Base-by-base conservation (phyloP, 495 filamentous ascomycete genomes). In the Neurospora sp. region DNA sequence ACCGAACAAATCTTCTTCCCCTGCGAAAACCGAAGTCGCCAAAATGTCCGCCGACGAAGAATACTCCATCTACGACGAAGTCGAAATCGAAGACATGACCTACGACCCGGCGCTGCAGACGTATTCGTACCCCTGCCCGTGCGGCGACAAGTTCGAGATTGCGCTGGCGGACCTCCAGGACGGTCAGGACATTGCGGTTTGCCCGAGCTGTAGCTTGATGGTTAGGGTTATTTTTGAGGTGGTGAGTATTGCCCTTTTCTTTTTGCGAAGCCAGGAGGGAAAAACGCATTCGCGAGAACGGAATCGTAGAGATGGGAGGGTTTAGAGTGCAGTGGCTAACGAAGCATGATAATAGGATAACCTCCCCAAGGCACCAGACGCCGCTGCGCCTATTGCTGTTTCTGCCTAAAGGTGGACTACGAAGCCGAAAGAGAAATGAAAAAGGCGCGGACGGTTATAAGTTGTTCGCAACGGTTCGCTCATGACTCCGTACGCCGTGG, bases 1-100 rank as follows among this genome's bases (percentile, higher is more conserved):
- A n/a, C n/a, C 27, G 9, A 48, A 23, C 46, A 20, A 20, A 11
- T 4, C 20, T 23, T 2, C 3, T n/a, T n/a, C 46, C 5, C 23
- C 48, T 5, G 11, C 48, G 4, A 59, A 48, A 42, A 42, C 41
- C 40, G 12, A 41, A 46, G 31, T 31, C 48, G 37, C 35, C 27
- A 85, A 79, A 69, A 93, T 92, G 91, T 86, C 90, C 69, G 83
- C 90, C 69, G 83, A 86, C 69, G 89, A 90, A 46, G 82, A 86
- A 69, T 80, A 90, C 62, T 89, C 91, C 72, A 92, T 97, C 78
- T 99, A 99, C 86, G 96, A 99, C 82, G 95, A 99, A 83, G 94
- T 99, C 84, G 96, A 99, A 81, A 98, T 99, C 87, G 96, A 99
- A 81, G 96, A 99, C 81, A 97, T 98, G 92, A 96, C 93, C 79